These are phyloP conservation scores for Aspergillus pseudoviridinutans DNA, from an alignment of 2,329 filamentous ascomycete genomes.

Conservation along the genomic window DNA sequence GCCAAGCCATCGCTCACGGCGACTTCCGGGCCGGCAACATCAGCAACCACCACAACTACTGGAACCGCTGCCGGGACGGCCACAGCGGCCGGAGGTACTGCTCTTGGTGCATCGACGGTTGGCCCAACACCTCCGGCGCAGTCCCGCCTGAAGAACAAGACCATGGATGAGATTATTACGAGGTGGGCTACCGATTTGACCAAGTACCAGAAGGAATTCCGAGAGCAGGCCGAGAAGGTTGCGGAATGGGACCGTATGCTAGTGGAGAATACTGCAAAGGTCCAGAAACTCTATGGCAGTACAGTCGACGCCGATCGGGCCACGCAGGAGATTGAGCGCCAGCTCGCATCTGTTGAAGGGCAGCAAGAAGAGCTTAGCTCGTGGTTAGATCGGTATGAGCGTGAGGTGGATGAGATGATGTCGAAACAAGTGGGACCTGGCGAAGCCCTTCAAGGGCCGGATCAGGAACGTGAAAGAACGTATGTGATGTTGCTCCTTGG, in stretches of 20 bases:
- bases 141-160: conserved; percentile 93
- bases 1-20: conserved; percentile 22
- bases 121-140: conserved; percentile 75
- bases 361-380: conserved; percentile 86
- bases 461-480: conserved; percentile 92
- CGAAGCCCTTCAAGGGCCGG: conserved; percentile 77
- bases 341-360: conserved; percentile 81
- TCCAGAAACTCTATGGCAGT: conserved; percentile 85
- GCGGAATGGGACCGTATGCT: conserved; percentile 87
- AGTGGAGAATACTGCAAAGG: conserved; percentile 91
- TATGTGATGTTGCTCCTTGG: conserved; percentile 43
- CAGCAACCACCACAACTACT: conserved; percentile 21
- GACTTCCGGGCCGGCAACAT: conserved; percentile 31
- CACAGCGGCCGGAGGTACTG: conserved; percentile 25
- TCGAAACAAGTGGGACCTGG: conserved; percentile 70
- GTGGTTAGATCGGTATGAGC: conserved; percentile 88
- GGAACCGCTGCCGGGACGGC: conserved; percentile 31
- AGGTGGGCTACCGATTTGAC: conserved; percentile 93
- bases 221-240: conserved; percentile 80
- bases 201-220: conserved; percentile 96
- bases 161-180: conserved; percentile 98
- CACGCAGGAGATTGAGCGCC: conserved; percentile 88
- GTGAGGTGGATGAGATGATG: conserved; percentile 85
- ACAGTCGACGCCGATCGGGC: conserved; percentile 93
- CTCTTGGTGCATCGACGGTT: conserved; percentile 67